These are phyloP conservation scores for Lecanicillium sp. DNA, from an alignment of 2,329 filamentous ascomycete species.

Conservation along the genomic window DNA sequence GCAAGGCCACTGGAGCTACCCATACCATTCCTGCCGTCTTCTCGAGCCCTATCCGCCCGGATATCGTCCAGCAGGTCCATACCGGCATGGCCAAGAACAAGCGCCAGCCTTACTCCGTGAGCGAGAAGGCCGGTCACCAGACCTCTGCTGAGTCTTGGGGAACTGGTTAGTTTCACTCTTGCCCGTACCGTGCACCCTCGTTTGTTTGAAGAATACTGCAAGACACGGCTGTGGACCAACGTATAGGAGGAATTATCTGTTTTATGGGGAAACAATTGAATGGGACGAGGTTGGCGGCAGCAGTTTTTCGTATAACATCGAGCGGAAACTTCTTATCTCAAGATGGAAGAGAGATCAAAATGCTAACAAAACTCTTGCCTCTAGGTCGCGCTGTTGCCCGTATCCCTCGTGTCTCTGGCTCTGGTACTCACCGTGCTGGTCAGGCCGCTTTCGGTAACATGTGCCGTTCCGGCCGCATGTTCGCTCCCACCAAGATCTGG, in stretches of 20 bases:
- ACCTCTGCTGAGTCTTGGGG: constrained; percentile 99
- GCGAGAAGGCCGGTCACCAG: constrained; percentile 99
- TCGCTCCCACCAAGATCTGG: constrained; percentile 99
- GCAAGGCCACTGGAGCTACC: constrained; percentile 80
- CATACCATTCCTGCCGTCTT: constrained; percentile 95
- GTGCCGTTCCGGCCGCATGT: constrained; percentile 99
- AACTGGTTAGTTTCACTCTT: constrained; percentile 65
- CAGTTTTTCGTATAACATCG: too few species aligned
- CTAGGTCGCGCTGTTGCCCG: constrained; percentile 96
- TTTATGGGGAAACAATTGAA: too few species aligned
- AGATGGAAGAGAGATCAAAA: background rate
- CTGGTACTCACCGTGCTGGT: constrained; percentile 99
- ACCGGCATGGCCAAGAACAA: constrained; percentile 99
- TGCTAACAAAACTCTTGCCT: background rate
- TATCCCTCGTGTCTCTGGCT: constrained; percentile 99
- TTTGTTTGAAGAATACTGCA: too few species aligned
- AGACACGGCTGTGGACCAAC: too few species aligned
- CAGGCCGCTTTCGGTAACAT: constrained; percentile 99
- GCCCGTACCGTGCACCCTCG: too few species aligned
- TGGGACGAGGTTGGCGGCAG: too few species aligned
- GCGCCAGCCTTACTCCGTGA: constrained; percentile 98
- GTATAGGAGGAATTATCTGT: too few species aligned
- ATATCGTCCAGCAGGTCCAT: constrained; percentile 99
- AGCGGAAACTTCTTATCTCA: background rate
- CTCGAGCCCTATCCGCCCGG: constrained; percentile 91